Base-by-base conservation (phyloP, 2,329 filamentous ascomycete species). In the Penicillium olsonii region DNA sequence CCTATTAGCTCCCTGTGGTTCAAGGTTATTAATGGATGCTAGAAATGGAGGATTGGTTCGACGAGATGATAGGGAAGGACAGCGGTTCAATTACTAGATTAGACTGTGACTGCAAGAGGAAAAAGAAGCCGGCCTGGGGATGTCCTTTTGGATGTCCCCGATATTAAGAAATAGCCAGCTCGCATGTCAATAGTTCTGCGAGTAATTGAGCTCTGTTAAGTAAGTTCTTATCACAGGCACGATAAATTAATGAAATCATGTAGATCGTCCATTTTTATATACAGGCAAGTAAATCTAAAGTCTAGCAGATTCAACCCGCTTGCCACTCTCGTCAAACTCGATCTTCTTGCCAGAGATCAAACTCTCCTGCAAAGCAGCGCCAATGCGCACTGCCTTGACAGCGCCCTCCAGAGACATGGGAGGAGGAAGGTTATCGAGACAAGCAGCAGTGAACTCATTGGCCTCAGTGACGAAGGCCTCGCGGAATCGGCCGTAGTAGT, bases 401-500 rank as follows among this genome's bases (percentile, higher is more conserved):
- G 82, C 82, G 8, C 79, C 78, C 17, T 72, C 63, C 26, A 85
- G 64, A 62, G 78, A 76, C 57, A 85, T 72, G 0, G 82, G 82
- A 39, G 82, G 67, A 24, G 71, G 64, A 20, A 68, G 78, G 52
- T 79, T 67, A 53, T 86, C 81, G 45, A 87, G 65, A 48, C 80
- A 80, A 24, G 71, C 75, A 10, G 76, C 78, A 0, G 81, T 82
- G 55, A 86, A 87, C 68, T 85, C 81, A 48, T 83, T 79, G 9
- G 80, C 78, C 69, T 87, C 83, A 4, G 72, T 79, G 19, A 83
- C 77, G 60, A 87, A 87, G 0, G 83, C 83, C 15, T 80, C 69
- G 57, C 80, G 74, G 62, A 87, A 87, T 1, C 83, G 70, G 24
- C 79, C 83, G 63, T 83, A 86, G 66, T 85, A 87, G 53, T 82